Evolutionary conservation across 139 green algal species (phyloP), one percentile per base, ranked within the genome.

Genomic region (Chlorella sp.): DNA sequence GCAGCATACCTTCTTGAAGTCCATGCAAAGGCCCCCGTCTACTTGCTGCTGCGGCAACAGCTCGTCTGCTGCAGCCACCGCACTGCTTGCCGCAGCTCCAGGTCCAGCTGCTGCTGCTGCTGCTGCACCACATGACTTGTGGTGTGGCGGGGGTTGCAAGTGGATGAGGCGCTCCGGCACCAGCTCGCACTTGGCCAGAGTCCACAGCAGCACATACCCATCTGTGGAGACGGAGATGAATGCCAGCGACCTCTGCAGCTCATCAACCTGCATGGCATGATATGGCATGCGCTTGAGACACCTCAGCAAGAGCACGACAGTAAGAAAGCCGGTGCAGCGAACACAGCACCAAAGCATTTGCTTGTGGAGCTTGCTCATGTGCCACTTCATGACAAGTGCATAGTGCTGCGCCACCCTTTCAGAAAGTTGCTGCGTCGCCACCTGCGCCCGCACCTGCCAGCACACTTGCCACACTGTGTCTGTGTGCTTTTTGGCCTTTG

Each of bases 1-100:
- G n/a, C n/a, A n/a, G n/a, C n/a, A n/a, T n/a, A 86, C 85, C 84
- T 90, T 88, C 81, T 92, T 88, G 75, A 97, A 97, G 82, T 97
- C 92, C 73, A 97, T 91, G 81, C 87, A 93, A 74, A 78, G 92
- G 35, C 86, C 65, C 62, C 30, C 33, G 62, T 20, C 61, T 62
- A 42, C 31, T 60, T 24, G 14, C 24, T 31, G 49, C 29, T n/a
- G n/a, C n/a, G n/a, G n/a, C n/a, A n/a, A n/a, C n/a, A n/a, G n/a
- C n/a, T n/a, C n/a, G n/a, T n/a, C n/a, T n/a, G n/a, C n/a, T n/a
- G n/a, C n/a, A n/a, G n/a, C n/a, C n/a, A n/a, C n/a, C n/a, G n/a
- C n/a, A n/a, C n/a, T n/a, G n/a, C n/a, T n/a, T n/a, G n/a, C n/a
- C n/a, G n/a, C n/a, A n/a, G n/a, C n/a, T n/a, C n/a, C n/a, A n/a